Conservation (phyloP, 192 early-diverging fungal species). For the Mortierella alpina region DNA sequence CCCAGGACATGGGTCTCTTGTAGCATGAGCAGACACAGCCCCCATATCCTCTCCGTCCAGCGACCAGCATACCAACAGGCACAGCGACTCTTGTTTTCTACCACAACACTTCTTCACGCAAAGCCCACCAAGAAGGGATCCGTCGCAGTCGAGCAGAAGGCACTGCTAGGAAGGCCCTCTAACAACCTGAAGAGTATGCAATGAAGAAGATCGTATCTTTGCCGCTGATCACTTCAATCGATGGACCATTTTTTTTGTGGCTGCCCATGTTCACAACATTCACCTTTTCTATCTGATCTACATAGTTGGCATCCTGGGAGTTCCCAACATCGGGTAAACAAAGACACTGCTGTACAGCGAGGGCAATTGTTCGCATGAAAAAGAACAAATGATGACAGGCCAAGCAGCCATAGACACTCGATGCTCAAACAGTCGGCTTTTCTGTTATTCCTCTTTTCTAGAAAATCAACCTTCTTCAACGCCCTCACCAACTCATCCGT, state of each 20-base stretch:
- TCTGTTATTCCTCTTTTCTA: background rate
- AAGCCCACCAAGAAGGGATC: constrained; percentile 33
- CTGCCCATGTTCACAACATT: background rate
- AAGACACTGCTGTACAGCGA: too few species aligned
- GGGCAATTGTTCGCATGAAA: too few species aligned
- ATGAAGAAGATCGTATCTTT: too few species aligned
- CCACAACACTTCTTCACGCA: constrained; percentile 17
- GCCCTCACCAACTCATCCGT: constrained; percentile 62
- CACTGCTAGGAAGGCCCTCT: constrained; percentile 77
- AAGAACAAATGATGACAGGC: too few species aligned
- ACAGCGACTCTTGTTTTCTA: constrained; percentile 35
- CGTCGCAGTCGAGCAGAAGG: constrained; percentile 63
- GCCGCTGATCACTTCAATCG: background rate
- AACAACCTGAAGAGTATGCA: constrained; percentile 75
- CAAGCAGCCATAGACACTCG: too few species aligned
- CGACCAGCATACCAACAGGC: background rate
- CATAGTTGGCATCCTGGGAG: constrained; percentile 76
- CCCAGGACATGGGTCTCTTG: constrained; percentile 11
- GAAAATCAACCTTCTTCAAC: constrained; percentile 69
- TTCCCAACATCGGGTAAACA: constrained; percentile 85
- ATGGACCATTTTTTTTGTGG: too few species aligned
- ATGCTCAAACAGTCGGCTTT: too few species aligned
- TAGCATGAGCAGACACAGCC: background rate
- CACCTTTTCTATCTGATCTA: background rate
- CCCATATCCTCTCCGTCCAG: constrained; percentile 7